Percentiles rank a stretch among this genome's conserved stretches.
These are phyloP conservation scores for Lentinus brumalis DNA, from an alignment of 768 basidiomycete genomes.

Conservation along the genomic window DNA sequence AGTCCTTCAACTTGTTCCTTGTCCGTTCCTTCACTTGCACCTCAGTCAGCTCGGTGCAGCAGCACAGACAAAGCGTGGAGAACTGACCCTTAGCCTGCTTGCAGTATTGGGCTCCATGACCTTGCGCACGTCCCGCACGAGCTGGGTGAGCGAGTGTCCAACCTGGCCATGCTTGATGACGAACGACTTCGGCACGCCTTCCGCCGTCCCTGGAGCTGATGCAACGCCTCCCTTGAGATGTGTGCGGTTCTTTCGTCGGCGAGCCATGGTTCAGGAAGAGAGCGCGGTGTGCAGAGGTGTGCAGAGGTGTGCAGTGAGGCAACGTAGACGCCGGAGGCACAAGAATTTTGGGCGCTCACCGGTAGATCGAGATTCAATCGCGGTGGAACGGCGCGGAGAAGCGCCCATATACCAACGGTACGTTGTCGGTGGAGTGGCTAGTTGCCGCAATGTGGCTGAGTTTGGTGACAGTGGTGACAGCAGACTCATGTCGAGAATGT, in stretches of 20 bases:
- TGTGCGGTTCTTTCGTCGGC: constrained; percentile 77
- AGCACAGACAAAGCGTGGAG: no score
- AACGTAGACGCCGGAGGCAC: neutral
- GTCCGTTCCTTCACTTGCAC: constrained; percentile 72
- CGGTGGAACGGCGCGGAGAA: neutral
- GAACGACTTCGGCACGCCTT: constrained; percentile 80
- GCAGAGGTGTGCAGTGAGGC: neutral
- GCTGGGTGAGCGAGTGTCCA: constrained; percentile 80
- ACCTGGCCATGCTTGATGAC: constrained; percentile 96
- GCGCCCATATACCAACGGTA: neutral
- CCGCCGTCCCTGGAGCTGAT: constrained; percentile 35
- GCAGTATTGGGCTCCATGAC: constrained; percentile 99
- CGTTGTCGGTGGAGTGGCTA: neutral
- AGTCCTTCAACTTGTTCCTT: constrained; percentile 91
- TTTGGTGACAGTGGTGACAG: neutral
- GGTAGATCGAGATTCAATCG: constrained; percentile 15
- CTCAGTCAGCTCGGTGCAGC: neutral
- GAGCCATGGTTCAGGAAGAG: constrained; percentile 52
- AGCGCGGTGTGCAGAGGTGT: neutral
- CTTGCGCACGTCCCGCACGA: constrained; percentile 90
- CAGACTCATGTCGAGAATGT: neutral
- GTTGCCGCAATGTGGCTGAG: neutral
- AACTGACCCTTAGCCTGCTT: constrained; percentile 79
- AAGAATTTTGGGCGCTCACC: constrained; percentile 1
- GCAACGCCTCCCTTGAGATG: constrained; percentile 65